These are phyloP conservation scores for Lipomyces lipofer DNA, from an alignment of 805 yeast genomes.

Conservation along the genomic window DNA sequence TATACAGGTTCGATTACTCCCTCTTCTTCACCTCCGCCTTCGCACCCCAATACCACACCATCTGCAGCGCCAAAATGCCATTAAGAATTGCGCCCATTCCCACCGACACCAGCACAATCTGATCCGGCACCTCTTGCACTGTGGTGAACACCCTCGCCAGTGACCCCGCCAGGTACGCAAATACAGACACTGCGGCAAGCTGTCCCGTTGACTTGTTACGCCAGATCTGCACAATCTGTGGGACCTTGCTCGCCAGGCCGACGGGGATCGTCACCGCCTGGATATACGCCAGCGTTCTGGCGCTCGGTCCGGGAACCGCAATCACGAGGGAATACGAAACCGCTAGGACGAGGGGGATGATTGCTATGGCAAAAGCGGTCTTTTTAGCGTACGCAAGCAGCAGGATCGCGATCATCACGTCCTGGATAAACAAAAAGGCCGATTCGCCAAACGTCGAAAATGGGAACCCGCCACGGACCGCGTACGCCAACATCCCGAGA, in stretches of 20 bases:
- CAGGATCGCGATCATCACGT: constrained; percentile 39
- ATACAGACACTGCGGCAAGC: constrained; percentile 43
- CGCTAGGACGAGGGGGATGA: constrained; percentile 14
- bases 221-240: constrained; percentile 46
- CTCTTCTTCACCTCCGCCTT: constrained; percentile 25
- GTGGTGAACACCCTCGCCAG: constrained; percentile 46
- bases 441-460: constrained; percentile 46
- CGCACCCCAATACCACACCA: constrained; percentile 39
- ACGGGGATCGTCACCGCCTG: constrained; percentile 44
- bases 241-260: constrained; percentile 43
- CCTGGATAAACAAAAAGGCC: constrained; percentile 43
- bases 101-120: constrained; percentile 40
- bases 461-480: constrained; percentile 41
- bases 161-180: constrained; percentile 43
- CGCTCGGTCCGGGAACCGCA: constrained; percentile 33
- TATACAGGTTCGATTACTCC: constrained; percentile 6
- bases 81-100: constrained; percentile 41
- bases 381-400: constrained; percentile 35
- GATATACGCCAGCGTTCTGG: constrained; percentile 26
- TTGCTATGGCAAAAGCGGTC: constrained; percentile 29
- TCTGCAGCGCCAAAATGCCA: constrained; percentile 41
- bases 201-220: constrained; percentile 47
- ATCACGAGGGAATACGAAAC: constrained; percentile 29
- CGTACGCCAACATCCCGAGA: constrained; percentile 42
- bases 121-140: constrained; percentile 42